phyloP scores from a whole-genome alignment of 2,329 filamentous ascomycete genomes.

The Talaromyces sp. region DNA sequence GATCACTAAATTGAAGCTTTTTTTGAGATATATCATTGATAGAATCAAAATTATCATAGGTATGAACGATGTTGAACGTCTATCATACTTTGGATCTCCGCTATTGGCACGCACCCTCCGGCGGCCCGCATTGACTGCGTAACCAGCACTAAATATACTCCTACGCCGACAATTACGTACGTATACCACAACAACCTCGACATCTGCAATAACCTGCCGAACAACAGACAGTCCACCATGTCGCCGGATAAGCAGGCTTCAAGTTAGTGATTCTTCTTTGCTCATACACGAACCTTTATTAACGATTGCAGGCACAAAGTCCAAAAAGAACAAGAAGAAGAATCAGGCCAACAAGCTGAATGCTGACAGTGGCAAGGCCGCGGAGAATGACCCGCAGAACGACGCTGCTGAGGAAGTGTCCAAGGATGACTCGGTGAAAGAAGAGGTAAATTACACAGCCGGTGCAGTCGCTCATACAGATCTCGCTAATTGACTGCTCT shows the following conservation, averaged over 20 bases:
- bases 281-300: slow-evolving; percentile 22
- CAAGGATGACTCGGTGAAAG: slow-evolving; percentile 38
- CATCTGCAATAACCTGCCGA: not conserved
- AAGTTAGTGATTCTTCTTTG: slow-evolving; percentile 17
- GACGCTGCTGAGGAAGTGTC: slow-evolving; percentile 28
- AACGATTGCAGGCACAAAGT: slow-evolving; percentile 42
- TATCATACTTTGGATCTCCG: not conserved
- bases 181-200: slow-evolving; percentile 5
- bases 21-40: not conserved
- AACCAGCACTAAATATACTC: not conserved
- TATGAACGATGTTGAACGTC: not conserved
- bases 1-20: not conserved
- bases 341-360: slow-evolving; percentile 48
- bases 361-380: slow-evolving; percentile 32
- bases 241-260: slow-evolving; percentile 18
- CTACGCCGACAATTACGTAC: slow-evolving; percentile 4
- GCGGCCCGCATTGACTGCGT: slow-evolving; percentile 7
- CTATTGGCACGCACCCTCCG: not conserved
- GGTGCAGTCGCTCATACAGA: not conserved
- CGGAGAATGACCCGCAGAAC: slow-evolving; percentile 24
- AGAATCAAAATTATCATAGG: not conserved
- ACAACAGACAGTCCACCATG: slow-evolving; percentile 10
- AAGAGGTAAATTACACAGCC: slow-evolving; percentile 36
- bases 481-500: not conserved
- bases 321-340: slow-evolving; percentile 59